Base-by-base conservation (phyloP, 2,329 filamentous ascomycete species). In the Emericellopsis atlantica region DNA sequence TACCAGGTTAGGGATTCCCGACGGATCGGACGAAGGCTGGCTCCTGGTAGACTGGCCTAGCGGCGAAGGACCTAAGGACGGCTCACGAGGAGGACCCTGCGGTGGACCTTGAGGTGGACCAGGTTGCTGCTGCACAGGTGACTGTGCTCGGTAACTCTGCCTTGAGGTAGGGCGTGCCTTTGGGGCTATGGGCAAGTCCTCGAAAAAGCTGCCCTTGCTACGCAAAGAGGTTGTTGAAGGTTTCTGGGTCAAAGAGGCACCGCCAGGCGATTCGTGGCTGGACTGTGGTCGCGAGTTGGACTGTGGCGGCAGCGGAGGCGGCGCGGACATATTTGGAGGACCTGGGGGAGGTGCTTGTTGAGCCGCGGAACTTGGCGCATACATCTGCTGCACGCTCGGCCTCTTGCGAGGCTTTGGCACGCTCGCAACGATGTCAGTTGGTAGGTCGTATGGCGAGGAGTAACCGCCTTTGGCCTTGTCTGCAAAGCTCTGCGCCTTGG, bases 391-490 rank as follows among this genome's bases (percentile, higher is more conserved):
- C 51, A 73, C 68, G 52, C 73, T 78, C 6, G 67, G 58, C 40
- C 81, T 69, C 65, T 83, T 81, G 57, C 79, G 70, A 52, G 82
- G 78, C 49, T 82, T 83, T 23, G 83, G 74, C 14, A 53, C 45
- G 5, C 51, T 55, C 22, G 47, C 53, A 32, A 64, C 49, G 24
- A 98, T 74, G 41, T 95, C 90, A 61, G 92, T 85, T 4, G 92
- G 92, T 16, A 98, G 69, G 62, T 98, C 93, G 52, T 95, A 98
- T 0, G 92, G 92, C 16, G 90, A 96, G 38, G 82, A 74, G 57
- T 98, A 98, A 7, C 90, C 89, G 42, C 85, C 85, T 61, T 94
- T 96, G 4, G 86, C 68, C 59, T 93, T 93, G 58, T 90, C 83
- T 6, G 76, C 86, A 59, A 95, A 98, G 60, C 90, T 96, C 56